phyloP scores from a whole-genome alignment of 1,139 yeast genomes.

The Blastobotrys elegans region DNA sequence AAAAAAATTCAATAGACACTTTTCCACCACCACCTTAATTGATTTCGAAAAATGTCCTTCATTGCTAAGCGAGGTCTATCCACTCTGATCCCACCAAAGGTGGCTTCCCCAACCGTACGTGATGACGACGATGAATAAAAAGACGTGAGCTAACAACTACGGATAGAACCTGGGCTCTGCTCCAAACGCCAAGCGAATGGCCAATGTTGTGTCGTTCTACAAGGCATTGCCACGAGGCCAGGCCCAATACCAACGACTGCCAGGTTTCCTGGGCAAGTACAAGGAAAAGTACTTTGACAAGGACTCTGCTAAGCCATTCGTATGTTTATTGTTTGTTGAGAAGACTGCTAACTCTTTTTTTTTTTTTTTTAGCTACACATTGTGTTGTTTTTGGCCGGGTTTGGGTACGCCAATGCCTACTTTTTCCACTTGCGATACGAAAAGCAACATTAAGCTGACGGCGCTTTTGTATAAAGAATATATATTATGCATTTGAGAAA shows the following conservation, averaged over 20 bases:
- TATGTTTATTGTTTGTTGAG: slow-evolving; percentile 4
- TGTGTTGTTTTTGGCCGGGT: slow-evolving; percentile 60
- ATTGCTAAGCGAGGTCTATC: slow-evolving; percentile 89
- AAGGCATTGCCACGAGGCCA: slow-evolving; percentile 91
- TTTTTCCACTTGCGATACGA: slow-evolving; percentile 78
- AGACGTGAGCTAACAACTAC: slow-evolving; percentile 1
- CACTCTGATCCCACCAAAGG: slow-evolving; percentile 97
- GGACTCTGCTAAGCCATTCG: slow-evolving; percentile 65
- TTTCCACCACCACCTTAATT: no score
- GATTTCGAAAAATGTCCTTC: slow-evolving; percentile 56
- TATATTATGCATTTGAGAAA: neutral
- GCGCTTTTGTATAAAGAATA: neutral
- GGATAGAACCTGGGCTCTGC: slow-evolving; percentile 81
- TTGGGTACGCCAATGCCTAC: slow-evolving; percentile 93
- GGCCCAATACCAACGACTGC: slow-evolving; percentile 18
- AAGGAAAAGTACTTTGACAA: slow-evolving; percentile 65
- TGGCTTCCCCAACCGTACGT: slow-evolving; percentile 91
- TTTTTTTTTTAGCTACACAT: slow-evolving; percentile 47
- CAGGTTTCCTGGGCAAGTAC: slow-evolving; percentile 36
- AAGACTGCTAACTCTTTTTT: neutral
- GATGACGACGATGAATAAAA: neutral
- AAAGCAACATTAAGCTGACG: slow-evolving; percentile 20
- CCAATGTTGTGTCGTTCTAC: slow-evolving; percentile 91
- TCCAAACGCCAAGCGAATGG: slow-evolving; percentile 96
- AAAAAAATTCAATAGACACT: neutral